Percentiles rank a stretch among this genome's conserved stretches.
These are phyloP conservation scores for Magnaporthiopsis poae DNA, from an alignment of 2,329 filamentous ascomycete species.

Conservation along the genomic window DNA sequence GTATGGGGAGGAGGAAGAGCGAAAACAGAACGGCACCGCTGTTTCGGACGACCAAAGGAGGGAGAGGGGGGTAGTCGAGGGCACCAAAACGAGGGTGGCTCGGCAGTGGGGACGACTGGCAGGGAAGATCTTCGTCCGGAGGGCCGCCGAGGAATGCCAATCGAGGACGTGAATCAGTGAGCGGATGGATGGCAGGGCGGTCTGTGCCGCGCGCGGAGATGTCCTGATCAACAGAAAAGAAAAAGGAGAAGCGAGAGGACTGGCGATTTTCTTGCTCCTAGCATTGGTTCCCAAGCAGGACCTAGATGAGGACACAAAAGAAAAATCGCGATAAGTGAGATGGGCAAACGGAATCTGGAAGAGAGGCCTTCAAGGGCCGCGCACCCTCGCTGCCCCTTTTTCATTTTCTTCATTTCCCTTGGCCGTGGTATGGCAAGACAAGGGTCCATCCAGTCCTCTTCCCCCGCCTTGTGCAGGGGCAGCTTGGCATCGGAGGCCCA, in stretches of 20 bases:
- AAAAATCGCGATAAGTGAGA: not conserved
- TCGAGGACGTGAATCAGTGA: not conserved
- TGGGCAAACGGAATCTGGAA: not conserved
- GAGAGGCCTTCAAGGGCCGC: not conserved
- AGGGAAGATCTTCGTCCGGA: not conserved
- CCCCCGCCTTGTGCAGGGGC: not conserved
- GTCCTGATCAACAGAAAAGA: not conserved
- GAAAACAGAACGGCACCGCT: not conserved
- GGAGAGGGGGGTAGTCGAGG: not conserved
- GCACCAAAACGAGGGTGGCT: not conserved
- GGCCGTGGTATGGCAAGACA: not conserved
- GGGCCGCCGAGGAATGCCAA: not conserved
- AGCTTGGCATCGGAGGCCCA: not conserved
- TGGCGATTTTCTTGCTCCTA: not conserved
- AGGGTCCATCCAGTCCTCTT: no score
- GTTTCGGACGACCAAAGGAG: not conserved
- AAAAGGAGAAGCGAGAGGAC: not conserved
- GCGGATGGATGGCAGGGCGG: not conserved
- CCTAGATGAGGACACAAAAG: not conserved
- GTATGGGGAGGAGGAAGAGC: not conserved
- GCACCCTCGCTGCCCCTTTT: not conserved
- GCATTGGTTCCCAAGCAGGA: not conserved
- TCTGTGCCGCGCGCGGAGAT: not conserved
- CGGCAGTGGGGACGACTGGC: not conserved
- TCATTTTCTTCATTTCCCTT: not conserved